Conservation (phyloP, 495 filamentous ascomycete genomes). For the Pseudoneurospora amorphoporcata region DNA sequence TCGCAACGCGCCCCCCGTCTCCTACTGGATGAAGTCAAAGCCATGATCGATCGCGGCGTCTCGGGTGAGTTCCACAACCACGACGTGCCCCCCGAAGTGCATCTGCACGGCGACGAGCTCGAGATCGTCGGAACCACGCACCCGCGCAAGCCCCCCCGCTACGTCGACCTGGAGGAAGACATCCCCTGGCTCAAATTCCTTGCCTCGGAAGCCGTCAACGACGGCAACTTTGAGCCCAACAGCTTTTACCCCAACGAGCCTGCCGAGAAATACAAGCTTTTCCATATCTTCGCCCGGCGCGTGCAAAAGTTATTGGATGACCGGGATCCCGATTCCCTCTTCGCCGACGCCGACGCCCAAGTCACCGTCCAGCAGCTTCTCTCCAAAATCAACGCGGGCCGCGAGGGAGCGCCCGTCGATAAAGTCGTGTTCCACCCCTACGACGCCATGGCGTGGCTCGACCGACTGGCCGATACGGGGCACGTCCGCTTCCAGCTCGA, state of each 20-base stretch:
- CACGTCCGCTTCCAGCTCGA: slow-evolving; percentile 14
- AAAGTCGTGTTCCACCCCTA: slow-evolving; percentile 13
- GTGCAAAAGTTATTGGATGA: slow-evolving; percentile 22
- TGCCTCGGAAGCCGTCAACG: slow-evolving; percentile 7
- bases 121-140: not conserved
- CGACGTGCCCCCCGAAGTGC: not conserved
- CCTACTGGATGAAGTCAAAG: slow-evolving; percentile 1
- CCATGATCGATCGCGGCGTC: not conserved
- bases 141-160: not conserved
- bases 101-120: not conserved
- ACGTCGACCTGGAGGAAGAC: slow-evolving; percentile 5
- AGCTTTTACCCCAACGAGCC: slow-evolving; percentile 2
- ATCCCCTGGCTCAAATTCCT: slow-evolving; percentile 17
- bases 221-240: slow-evolving; percentile 7
- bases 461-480: slow-evolving; percentile 10
- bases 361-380: slow-evolving; percentile 19
- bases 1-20: not conserved
- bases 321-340: slow-evolving; percentile 8
- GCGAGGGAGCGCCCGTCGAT: slow-evolving; percentile 2
- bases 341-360: not conserved
- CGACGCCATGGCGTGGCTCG: slow-evolving; percentile 20
- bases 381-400: slow-evolving; percentile 15
- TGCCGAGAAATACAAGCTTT: slow-evolving; percentile 12
- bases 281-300: slow-evolving; percentile 18
- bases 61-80: not conserved